phyloP scores from a whole-genome alignment of 352 stramenopile genomes.

The Blastocystis sp. region DNA sequence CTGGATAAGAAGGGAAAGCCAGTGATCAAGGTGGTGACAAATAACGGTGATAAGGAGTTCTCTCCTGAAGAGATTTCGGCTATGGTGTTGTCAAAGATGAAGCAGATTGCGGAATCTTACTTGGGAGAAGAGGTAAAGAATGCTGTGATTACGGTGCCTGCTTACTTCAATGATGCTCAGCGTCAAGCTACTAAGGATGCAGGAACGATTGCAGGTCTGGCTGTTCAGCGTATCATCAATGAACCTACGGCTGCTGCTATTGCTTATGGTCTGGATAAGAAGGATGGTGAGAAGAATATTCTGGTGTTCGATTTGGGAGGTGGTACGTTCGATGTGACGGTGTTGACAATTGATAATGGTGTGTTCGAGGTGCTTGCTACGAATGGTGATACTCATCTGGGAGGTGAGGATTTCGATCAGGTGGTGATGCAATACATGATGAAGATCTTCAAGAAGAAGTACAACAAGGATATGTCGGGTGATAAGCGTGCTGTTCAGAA shows the following conservation, averaged over 20 bases:
- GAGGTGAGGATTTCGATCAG: slow-evolving; percentile 98
- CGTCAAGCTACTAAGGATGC: slow-evolving; percentile 98
- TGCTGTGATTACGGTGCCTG: too few relatives aligned
- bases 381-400: slow-evolving; percentile 96
- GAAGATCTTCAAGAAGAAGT: slow-evolving; percentile 97
- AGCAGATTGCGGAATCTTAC: slow-evolving; percentile 92
- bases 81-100: slow-evolving; percentile 99
- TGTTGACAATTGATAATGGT: slow-evolving; percentile 94
- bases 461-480: slow-evolving; percentile 81
- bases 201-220: slow-evolving; percentile 90
- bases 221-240: slow-evolving; percentile 96
- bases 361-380: slow-evolving; percentile 98
- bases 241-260: too few relatives aligned
- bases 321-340: slow-evolving; percentile 98
- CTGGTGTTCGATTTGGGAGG: too few relatives aligned
- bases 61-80: slow-evolving; percentile 94
- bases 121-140: slow-evolving; percentile 89
- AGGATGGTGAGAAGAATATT: too few relatives aligned
- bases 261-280: too few relatives aligned
- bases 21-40: slow-evolving; percentile 81
- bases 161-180: slow-evolving; percentile 99
- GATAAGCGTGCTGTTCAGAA: slow-evolving; percentile 93
- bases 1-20: slow-evolving; percentile 81
- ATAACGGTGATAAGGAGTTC: slow-evolving; percentile 84
- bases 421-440: slow-evolving; percentile 99